These are phyloP conservation scores for Ceratobasidium sp. DNA, from an alignment of 1,284 basidiomycete genomes.

Conservation along the genomic window DNA sequence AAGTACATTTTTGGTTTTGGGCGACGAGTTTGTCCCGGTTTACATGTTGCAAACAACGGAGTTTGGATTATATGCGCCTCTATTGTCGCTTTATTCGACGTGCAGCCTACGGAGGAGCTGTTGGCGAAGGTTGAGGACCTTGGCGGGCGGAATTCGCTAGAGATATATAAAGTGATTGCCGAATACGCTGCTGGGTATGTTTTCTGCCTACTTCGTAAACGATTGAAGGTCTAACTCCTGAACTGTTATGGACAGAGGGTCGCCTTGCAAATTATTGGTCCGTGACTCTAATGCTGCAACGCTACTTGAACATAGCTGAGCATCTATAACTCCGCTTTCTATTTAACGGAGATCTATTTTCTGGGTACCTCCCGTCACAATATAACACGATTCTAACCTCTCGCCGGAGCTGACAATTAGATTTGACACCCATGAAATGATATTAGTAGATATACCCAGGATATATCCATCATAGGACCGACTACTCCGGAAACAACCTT, in stretches of 20 bases:
- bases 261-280: not conserved
- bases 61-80: constrained; percentile 27
- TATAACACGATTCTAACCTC: too few relatives aligned
- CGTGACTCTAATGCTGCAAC: not conserved
- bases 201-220: too few relatives aligned
- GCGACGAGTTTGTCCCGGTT: constrained; percentile 47
- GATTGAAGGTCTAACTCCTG: not conserved
- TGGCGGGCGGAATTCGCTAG: not conserved
- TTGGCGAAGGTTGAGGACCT: not conserved
- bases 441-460: too few relatives aligned
- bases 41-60: constrained; percentile 47
- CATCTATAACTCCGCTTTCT: too few relatives aligned
- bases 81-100: constrained; percentile 11
- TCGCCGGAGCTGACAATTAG: too few relatives aligned
- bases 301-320: too few relatives aligned
- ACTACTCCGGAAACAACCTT: too few relatives aligned
- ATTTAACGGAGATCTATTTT: too few relatives aligned
- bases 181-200: constrained; percentile 1
- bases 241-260: not conserved
- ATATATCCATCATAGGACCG: too few relatives aligned
- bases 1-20: constrained; percentile 40
- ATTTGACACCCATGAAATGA: too few relatives aligned
- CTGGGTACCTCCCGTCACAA: too few relatives aligned
- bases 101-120: constrained; percentile 1
- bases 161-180: constrained; percentile 5